Evolutionary conservation across 495 filamentous ascomycete species (phyloP).

Genomic region (Amniculicola lignicola): DNA sequence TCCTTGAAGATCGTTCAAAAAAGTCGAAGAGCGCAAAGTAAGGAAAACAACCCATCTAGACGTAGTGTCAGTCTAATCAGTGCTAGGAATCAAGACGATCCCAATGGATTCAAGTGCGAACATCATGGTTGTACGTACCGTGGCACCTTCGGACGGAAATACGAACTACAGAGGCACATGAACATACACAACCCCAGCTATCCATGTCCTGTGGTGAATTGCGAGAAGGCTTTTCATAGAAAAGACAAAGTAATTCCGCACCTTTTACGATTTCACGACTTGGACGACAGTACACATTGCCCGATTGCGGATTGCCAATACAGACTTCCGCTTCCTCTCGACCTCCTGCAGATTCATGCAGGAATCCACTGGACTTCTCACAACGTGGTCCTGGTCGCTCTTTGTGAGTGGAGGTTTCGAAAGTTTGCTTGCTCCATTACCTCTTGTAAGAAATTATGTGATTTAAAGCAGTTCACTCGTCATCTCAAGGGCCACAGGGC

Average conservation of each 20-base stretch:
- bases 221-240: constrained; percentile 5
- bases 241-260: constrained; percentile 3
- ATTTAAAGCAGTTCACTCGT: no score
- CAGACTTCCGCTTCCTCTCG: no score
- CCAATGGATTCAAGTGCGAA: constrained; percentile 10
- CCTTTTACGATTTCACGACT: no score
- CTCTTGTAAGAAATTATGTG: no score
- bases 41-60: neutral
- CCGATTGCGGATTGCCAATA: no score
- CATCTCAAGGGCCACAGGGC: no score
- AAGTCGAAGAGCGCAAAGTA: neutral
- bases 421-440: no score
- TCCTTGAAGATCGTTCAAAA: neutral
- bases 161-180: constrained; percentile 18
- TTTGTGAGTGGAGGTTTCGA: no score
- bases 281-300: no score
- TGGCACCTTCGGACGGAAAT: constrained; percentile 12
- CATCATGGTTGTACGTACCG: constrained; percentile 10
- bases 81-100: neutral
- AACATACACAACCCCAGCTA: constrained; percentile 3
- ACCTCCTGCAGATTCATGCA: no score
- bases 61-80: neutral
- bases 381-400: no score
- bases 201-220: neutral
- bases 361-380: no score